Base-by-base conservation (phyloP, 306 rosid species). In the Dalbergia oliveri region DNA sequence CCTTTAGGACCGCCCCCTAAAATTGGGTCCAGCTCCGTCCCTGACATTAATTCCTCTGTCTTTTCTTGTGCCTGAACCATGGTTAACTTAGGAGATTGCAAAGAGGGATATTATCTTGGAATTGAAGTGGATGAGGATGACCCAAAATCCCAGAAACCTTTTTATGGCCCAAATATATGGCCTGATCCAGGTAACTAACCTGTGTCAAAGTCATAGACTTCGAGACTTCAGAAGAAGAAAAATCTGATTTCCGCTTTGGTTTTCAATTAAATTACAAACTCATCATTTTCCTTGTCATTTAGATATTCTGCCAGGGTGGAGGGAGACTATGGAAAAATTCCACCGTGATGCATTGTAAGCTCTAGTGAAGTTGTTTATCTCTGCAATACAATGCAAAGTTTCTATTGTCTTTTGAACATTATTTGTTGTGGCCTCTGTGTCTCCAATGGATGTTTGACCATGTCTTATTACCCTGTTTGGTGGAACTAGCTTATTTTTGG, bases 81-180 rank as follows among this genome's bases (percentile, higher is more conserved):
- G 49, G 72, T 75, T 69, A 67, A 79, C 73, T 37, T 83, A 94
- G 97, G 99, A 67, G 99, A 94, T 85, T 91, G 86, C 84, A 94
- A 94, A 86, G 99, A 94, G 75, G 99, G 99, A 31, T 94, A 88
- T 75, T 94, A 92, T 77, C 85, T 94, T 50, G 99, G 99, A 75
- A 88, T 93, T 68, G 99, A 93, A 86, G 86, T 62, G 56, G 79
- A 56, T 68, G 88, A 87, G 77, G 87, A 84, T 78, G 91, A 90
- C 75, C 83, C 88, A 61, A 70, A 85, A 81, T 86, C 91, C 9
- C 76, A 93, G 41, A 90, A 86, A 73, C 99, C 97, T 21, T 94
- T 94, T 88, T 93, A 77, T 83, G 95, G 97, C 5, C 94, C 89
- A 37, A 94, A 94, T 86, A 69, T 72, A 82, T 94, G 97, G 97